A percentile compares a stretch with the other conserved stretches of the same genome.
These are phyloP conservation scores for Raffaelea deltoideospora DNA, from an alignment of 2,329 filamentous ascomycete species.

Conservation along the genomic window DNA sequence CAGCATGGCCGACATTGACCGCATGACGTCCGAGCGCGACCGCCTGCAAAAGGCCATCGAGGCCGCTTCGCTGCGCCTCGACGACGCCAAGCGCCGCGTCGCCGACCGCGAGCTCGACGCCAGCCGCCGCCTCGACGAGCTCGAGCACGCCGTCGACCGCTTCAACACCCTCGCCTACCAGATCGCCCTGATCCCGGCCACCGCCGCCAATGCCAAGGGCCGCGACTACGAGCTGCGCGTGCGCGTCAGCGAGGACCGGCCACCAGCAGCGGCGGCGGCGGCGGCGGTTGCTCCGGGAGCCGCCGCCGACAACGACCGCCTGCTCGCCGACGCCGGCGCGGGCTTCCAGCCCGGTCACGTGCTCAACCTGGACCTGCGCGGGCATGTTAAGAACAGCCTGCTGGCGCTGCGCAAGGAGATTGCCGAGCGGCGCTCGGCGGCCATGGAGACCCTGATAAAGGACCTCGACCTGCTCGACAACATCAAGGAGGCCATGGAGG, in stretches of 20 bases:
- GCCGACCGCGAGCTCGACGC: conserved; percentile 82
- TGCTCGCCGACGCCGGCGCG: conserved; percentile 66
- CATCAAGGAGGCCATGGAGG: conserved; percentile 92
- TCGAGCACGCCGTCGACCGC: conserved; percentile 77
- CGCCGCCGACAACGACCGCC: conserved; percentile 48
- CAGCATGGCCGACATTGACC: conserved; percentile 95
- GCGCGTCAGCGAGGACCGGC: conserved; percentile 60
- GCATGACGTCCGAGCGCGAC: conserved; percentile 92
- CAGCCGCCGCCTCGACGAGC: conserved; percentile 69
- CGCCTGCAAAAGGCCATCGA: conserved; percentile 83
- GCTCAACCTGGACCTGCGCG: conserved; percentile 75
- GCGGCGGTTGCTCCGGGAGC: no score
- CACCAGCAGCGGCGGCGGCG: no score
- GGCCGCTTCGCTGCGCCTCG: conserved; percentile 56
- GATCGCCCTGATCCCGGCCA: conserved; percentile 74
- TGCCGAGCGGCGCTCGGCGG: conserved; percentile 68
- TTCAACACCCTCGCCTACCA: conserved; percentile 95
- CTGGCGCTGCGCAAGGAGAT: conserved; percentile 73
- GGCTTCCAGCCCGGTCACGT: conserved; percentile 86
- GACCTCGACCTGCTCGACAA: conserved; percentile 87
- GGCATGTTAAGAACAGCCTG: conserved; percentile 66
- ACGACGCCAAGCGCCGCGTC: conserved; percentile 72
- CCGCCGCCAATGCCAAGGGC: conserved; percentile 74
- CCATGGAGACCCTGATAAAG: conserved; percentile 83
- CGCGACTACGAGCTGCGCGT: conserved; percentile 73